Evolutionary conservation across 225 moss, liverwort and hornwort species (phyloP).

Genomic region (Marchantia polymorpha): DNA sequence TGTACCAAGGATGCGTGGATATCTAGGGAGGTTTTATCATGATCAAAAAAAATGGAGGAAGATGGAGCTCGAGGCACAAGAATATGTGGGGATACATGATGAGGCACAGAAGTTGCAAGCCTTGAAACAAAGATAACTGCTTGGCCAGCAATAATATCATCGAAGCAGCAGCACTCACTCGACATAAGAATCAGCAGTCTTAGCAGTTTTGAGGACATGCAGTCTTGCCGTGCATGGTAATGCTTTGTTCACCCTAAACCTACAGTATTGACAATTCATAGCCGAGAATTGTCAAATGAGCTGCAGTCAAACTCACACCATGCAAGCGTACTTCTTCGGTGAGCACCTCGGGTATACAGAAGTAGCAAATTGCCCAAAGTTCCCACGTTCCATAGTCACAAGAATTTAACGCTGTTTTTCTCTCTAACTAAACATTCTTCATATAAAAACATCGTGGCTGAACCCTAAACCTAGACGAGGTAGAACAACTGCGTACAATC

Average conservation of each 20-base stretch:
- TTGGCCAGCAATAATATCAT: slow-evolving; percentile 10
- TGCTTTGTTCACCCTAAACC: slow-evolving; percentile 22
- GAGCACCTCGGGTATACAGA: background rate
- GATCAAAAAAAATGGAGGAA: background rate
- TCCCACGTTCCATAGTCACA: background rate
- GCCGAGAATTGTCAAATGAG: background rate
- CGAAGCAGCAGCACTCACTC: slow-evolving; percentile 15
- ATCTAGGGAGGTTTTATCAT: background rate
- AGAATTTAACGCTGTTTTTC: background rate
- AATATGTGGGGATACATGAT: background rate
- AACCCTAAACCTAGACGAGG: slow-evolving; percentile 10
- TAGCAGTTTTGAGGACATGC: slow-evolving; percentile 10
- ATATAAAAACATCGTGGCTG: background rate
- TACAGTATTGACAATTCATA: slow-evolving; percentile 12
- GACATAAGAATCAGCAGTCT: slow-evolving; percentile 2
- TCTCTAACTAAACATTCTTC: background rate
- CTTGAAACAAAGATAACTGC: background rate
- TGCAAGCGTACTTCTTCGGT: background rate
- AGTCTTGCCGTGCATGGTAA: slow-evolving; percentile 8
- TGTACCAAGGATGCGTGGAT: background rate
- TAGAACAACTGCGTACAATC: background rate
- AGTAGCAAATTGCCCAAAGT: background rate
- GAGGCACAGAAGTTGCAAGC: background rate
- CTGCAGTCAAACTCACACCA: background rate
- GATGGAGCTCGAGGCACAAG: background rate